Base-by-base conservation (phyloP, 108 stramenopile species). In the Chaetoceros tenuissimus region DNA sequence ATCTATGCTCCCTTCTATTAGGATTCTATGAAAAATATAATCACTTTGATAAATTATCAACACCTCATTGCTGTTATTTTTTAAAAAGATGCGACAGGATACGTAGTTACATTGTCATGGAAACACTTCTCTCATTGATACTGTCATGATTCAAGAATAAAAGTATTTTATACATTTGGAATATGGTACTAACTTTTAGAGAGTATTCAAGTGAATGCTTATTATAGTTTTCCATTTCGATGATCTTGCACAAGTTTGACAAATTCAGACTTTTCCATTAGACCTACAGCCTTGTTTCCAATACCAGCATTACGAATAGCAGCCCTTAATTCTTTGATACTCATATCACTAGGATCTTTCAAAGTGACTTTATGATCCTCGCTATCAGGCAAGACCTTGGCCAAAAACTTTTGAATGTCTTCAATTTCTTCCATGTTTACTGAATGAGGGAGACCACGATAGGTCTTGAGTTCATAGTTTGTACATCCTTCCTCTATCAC, bases 231-330 rank as follows among this genome's bases (percentile, higher is more conserved):
- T 10, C 34, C 34, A 40, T 40, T 40, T 40, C 90, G 72, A 79
- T 94, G 75, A 62, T 89, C 67, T 45, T 81, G 57, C 24, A 94
- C 46, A 26, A 96, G 60, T 31, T 91, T 81, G 66, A 94, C 64
- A 72, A 94, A 82, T 67, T 98, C 83, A 44, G 68, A 51, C 73
- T 98, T 89, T 68, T 98, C 88, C 86, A 87, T 81, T n/a, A 98
- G 61, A 29, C 97, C 88, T 29, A 93, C 69, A 20, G 92, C 80
- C 72, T 92, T 63, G 43, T 44, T 62, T 1, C 73, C 69, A 54
- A 88, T 66, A 3, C 93, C 89, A 19, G 88, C 93, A 64, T 84
- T 83, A n/a, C 60, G 64, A 53, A 96, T 94, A 10, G 88, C 95
- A 3, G 67, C 89, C 79, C 92, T 94, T 49, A 96, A 78, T 58